phyloP scores from a whole-genome alignment of 495 filamentous ascomycete species.

The Hypoxylon trugodes region DNA sequence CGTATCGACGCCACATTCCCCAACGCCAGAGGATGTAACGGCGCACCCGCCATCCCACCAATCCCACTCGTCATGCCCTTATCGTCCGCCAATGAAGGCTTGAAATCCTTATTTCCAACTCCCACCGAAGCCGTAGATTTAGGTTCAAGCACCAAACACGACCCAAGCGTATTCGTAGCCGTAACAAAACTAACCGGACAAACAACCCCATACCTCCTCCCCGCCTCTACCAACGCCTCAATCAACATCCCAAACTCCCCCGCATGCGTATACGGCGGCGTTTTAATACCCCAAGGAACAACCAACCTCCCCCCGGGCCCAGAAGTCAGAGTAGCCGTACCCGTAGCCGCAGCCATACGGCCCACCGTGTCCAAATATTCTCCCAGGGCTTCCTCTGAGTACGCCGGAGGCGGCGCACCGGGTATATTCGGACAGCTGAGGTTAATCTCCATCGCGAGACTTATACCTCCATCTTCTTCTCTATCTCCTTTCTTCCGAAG shows the following conservation, averaged over 20 bases:
- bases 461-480: not conserved
- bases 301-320: not conserved
- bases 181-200: slow-evolving; percentile 69
- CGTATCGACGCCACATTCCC: slow-evolving; percentile 73
- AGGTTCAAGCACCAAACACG: slow-evolving; percentile 65
- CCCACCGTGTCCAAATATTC: slow-evolving; percentile 58
- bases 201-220: not conserved
- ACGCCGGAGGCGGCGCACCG: slow-evolving; percentile 71
- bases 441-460: slow-evolving; percentile 73
- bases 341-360: not conserved
- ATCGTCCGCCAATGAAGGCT: not conserved
- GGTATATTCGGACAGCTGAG: slow-evolving; percentile 79
- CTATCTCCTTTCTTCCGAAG: no score
- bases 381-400: slow-evolving; percentile 54
- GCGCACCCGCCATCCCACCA: slow-evolving; percentile 71
- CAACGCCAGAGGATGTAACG: slow-evolving; percentile 75
- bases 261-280: slow-evolving; percentile 73
- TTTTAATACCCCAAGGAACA: slow-evolving; percentile 69
- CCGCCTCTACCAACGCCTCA: slow-evolving; percentile 48
- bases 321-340: not conserved
- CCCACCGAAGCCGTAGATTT: no score
- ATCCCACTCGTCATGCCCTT: slow-evolving; percentile 51
- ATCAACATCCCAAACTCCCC: slow-evolving; percentile 66
- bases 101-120: no score
- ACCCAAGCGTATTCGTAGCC: slow-evolving; percentile 75